Evolutionary conservation across 2,329 filamentous ascomycete genomes (phyloP).

Genomic region (Aspergillus brasiliensis): DNA sequence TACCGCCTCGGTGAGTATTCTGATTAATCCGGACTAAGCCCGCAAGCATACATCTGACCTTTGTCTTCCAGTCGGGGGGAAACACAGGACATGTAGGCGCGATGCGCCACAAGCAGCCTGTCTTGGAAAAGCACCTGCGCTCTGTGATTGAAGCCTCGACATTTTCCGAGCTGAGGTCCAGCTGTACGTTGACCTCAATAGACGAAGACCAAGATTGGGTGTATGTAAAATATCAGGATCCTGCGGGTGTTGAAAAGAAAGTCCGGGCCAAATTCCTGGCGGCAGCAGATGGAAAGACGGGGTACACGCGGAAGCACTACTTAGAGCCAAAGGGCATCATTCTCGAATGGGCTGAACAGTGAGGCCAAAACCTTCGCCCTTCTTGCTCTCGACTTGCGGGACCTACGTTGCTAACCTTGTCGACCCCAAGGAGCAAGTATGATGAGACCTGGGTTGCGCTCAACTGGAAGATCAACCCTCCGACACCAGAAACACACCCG

Average conservation of each 20-base stretch:
- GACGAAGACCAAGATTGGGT: conserved; percentile 18
- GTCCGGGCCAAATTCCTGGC: conserved; percentile 40
- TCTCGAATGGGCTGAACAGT: conserved; percentile 34
- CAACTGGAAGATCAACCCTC: conserved; percentile 48
- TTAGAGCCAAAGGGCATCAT: conserved; percentile 47
- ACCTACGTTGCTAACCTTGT: no score
- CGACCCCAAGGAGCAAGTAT: no score
- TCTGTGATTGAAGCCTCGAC: conserved; percentile 11
- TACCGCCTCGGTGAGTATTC: no score
- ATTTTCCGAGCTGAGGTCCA: conserved; percentile 20
- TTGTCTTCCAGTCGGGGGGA: no score
- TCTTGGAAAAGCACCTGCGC: conserved; percentile 30
- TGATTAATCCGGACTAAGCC: no score
- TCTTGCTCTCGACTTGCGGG: no score
- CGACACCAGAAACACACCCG: conserved; percentile 51
- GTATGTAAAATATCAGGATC: conserved; percentile 23
- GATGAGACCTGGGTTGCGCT: conserved; percentile 51
- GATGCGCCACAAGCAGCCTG: conserved; percentile 35
- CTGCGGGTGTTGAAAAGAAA: conserved; percentile 14
- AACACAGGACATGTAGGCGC: conserved; percentile 35
- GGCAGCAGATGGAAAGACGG: conserved; percentile 53
- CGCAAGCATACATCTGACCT: no score
- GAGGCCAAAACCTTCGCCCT: no score
- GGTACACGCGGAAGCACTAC: conserved; percentile 50
- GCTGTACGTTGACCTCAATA: conserved; percentile 20